phyloP scores from a whole-genome alignment of 352 stramenopile species.

The Plasmopara muralis region DNA sequence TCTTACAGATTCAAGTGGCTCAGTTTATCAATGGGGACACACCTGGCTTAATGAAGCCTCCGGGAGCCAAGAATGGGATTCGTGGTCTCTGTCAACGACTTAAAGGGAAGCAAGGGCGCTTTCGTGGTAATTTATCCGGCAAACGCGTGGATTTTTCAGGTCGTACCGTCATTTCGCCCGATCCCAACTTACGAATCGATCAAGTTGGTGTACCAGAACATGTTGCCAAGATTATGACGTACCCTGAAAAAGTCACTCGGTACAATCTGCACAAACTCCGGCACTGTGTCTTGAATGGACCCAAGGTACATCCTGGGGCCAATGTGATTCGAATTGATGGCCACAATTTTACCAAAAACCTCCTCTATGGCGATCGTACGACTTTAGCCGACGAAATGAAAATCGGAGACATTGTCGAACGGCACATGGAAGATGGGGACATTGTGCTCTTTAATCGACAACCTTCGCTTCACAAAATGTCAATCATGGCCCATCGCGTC shows the following conservation, averaged over 20 bases:
- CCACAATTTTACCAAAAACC: slow-evolving; percentile 84
- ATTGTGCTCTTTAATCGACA: slow-evolving; percentile 99
- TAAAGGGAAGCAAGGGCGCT: slow-evolving; percentile 97
- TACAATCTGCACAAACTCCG: slow-evolving; percentile 98
- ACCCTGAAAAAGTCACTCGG: slow-evolving; percentile 94
- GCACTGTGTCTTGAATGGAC: slow-evolving; percentile 93
- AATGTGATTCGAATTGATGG: slow-evolving; percentile 89
- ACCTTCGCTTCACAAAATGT: slow-evolving; percentile 99
- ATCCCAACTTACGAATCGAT: slow-evolving; percentile 96
- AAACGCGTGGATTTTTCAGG: slow-evolving; percentile 99
- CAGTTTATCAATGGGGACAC: slow-evolving; percentile 99
- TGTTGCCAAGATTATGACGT: slow-evolving; percentile 98
- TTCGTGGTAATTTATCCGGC: slow-evolving; percentile 97
- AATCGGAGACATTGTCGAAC: slow-evolving; percentile 98
- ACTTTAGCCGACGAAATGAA: slow-evolving; percentile 91
- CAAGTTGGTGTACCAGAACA: slow-evolving; percentile 92
- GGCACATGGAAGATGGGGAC: slow-evolving; percentile 99
- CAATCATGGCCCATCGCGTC: slow-evolving; percentile 94
- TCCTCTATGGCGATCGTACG: slow-evolving; percentile 93
- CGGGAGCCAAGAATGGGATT: slow-evolving; percentile 91
- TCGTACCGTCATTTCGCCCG: slow-evolving; percentile 98
- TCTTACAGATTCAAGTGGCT: slow-evolving; percentile 96
- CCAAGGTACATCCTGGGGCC: slow-evolving; percentile 94
- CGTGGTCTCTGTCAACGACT: slow-evolving; percentile 96
- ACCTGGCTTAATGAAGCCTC: slow-evolving; percentile 93